Percentiles rank a stretch among this genome's conserved stretches.
Conservation (phyloP, 495 filamentous ascomycete genomes). For the Oleoguttula mirabilis region DNA sequence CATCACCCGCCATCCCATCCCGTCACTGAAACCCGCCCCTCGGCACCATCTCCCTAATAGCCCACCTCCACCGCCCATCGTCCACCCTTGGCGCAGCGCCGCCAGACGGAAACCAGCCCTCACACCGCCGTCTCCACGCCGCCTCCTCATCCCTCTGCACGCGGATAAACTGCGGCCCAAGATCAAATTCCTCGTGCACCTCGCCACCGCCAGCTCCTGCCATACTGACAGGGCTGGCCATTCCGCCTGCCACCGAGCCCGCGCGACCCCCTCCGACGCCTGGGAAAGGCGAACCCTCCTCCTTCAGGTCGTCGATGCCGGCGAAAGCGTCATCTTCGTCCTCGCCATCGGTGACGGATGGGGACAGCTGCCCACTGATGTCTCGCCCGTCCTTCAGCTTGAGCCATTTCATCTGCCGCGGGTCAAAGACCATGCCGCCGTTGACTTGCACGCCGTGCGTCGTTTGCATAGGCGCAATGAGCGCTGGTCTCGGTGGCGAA, state of each 20-base stretch:
- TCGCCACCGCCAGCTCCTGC: slow-evolving; percentile 16
- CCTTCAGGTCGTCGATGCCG: slow-evolving; percentile 53
- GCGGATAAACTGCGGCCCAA: slow-evolving; percentile 85
- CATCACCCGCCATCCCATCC: too few relatives aligned
- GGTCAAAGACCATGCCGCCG: slow-evolving; percentile 94
- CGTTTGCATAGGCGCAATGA: slow-evolving; percentile 75
- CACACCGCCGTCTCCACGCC: slow-evolving; percentile 73
- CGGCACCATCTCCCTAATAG: slow-evolving; percentile 18
- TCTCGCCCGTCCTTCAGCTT: slow-evolving; percentile 35
- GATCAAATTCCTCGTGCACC: slow-evolving; percentile 78
- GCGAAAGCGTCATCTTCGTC: slow-evolving; percentile 70
- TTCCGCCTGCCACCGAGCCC: slow-evolving; percentile 39
- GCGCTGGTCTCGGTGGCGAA: slow-evolving; percentile 57
- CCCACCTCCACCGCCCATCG: slow-evolving; percentile 43
- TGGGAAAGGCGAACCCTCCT: slow-evolving; percentile 41
- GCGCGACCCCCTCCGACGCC: slow-evolving; percentile 1
- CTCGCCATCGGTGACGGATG: slow-evolving; percentile 30
- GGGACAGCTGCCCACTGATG: slow-evolving; percentile 16
- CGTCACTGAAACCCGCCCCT: neutral
- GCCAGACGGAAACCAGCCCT: slow-evolving; percentile 50
- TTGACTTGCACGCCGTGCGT: slow-evolving; percentile 76
- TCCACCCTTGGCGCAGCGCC: slow-evolving; percentile 34
- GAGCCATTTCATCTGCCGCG: slow-evolving; percentile 89
- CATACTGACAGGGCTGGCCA: slow-evolving; percentile 12
- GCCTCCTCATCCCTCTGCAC: slow-evolving; percentile 84